Evolutionary conservation across 768 basidiomycete species (phyloP).

Genomic region (Pleurotus sapidus): DNA sequence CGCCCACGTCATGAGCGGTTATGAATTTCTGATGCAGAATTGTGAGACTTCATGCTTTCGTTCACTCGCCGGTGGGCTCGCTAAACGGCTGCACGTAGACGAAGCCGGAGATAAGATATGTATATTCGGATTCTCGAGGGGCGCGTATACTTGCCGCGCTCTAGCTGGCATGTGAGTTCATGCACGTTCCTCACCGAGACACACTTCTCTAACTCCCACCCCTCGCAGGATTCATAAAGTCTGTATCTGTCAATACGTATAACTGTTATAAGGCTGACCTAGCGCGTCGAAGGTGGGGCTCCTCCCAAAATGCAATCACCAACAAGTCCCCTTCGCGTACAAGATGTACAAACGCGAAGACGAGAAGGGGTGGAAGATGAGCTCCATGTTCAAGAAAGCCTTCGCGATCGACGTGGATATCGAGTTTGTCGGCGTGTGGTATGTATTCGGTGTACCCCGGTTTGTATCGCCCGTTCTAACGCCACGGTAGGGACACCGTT

Average conservation of each 20-base stretch:
- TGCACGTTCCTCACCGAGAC: background rate
- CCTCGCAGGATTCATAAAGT: conserved; percentile 59
- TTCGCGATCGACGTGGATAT: conserved; percentile 76
- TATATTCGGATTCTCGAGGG: conserved; percentile 79
- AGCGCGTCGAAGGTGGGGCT: conserved; percentile 55
- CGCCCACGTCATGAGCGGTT: conserved; percentile 73
- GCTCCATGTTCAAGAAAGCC: conserved; percentile 66
- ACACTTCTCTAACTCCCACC: background rate
- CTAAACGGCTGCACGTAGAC: conserved; percentile 32
- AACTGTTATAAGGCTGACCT: background rate
- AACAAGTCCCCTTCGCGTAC: conserved; percentile 79
- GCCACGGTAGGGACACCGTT: conserved; percentile 62
- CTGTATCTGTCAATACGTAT: background rate
- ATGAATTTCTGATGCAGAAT: conserved; percentile 78
- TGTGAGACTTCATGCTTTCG: conserved; percentile 33
- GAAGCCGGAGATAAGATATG: conserved; percentile 73
- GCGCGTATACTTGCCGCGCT: conserved; percentile 65
- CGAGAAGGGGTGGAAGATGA: conserved; percentile 58
- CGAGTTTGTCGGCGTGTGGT: conserved; percentile 77
- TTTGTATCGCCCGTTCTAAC: background rate
- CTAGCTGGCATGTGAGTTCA: conserved; percentile 64
- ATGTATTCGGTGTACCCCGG: conserved; percentile 10
- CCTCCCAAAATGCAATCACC: conserved; percentile 65
- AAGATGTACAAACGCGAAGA: conserved; percentile 67
- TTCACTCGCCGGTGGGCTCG: background rate